These are phyloP conservation scores for Leccinum subgranulosum DNA, from an alignment of 768 basidiomycete species.

Conservation along the genomic window DNA sequence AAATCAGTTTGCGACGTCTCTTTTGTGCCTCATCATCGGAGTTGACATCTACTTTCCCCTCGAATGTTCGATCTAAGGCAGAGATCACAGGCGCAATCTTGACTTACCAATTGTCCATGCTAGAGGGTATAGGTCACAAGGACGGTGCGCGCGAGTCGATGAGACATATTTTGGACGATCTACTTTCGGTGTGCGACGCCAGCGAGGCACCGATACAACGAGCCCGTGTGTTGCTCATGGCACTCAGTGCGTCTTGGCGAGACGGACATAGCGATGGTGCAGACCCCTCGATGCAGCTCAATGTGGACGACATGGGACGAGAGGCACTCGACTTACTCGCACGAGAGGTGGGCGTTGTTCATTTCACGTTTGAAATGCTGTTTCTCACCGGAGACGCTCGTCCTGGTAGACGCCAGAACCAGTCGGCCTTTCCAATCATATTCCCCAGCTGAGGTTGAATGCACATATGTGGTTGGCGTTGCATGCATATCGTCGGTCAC, in stretches of 20 bases:
- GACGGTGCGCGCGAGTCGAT: constrained; percentile 45
- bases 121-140: constrained; percentile 58
- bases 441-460: constrained; percentile 49
- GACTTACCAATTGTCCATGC: constrained; percentile 55
- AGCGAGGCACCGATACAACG: constrained; percentile 53
- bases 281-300: constrained; percentile 18
- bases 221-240: constrained; percentile 52
- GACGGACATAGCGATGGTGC: constrained; percentile 20
- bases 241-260: constrained; percentile 45
- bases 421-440: constrained; percentile 30
- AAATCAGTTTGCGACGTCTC: constrained; percentile 44
- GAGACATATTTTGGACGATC: constrained; percentile 43
- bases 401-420: constrained; percentile 26
- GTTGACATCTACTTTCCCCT: constrained; percentile 15
- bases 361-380: neutral
- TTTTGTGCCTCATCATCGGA: neutral
- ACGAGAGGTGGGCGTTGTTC: constrained; percentile 37
- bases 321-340: constrained; percentile 43
- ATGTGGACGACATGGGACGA: constrained; percentile 36
- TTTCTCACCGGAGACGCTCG: neutral
- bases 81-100: constrained; percentile 52
- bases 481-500: constrained; percentile 58
- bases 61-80: constrained; percentile 9
- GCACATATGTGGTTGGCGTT: constrained; percentile 69
- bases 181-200: constrained; percentile 46